Conservation (phyloP, 2,329 filamentous ascomycete species). For the Aspergillus sp. region DNA sequence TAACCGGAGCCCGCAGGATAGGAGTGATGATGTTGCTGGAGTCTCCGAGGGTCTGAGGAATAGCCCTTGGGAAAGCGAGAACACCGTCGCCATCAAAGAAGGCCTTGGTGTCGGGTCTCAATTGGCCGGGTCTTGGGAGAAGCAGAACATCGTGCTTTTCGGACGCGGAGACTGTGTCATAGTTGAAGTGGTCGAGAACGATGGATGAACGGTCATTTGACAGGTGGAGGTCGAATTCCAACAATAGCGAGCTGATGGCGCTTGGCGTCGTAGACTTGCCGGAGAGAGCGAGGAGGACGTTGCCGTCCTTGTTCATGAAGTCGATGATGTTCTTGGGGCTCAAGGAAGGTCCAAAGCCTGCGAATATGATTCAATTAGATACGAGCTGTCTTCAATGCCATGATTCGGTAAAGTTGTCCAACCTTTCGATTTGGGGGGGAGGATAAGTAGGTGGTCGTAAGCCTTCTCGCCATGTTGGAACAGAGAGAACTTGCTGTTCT, state of each 20-base stretch:
- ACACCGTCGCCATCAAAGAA: slow-evolving; percentile 66
- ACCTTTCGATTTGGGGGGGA: slow-evolving; percentile 90
- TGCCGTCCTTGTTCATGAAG: slow-evolving; percentile 86
- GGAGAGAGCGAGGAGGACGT: slow-evolving; percentile 80
- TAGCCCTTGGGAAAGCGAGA: slow-evolving; percentile 72
- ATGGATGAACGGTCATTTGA: slow-evolving; percentile 76
- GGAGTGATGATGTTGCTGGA: slow-evolving; percentile 69
- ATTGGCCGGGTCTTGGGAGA: slow-evolving; percentile 58
- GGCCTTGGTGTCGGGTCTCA: slow-evolving; percentile 64
- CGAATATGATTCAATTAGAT: slow-evolving; percentile 19
- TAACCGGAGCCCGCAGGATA: slow-evolving; percentile 72
- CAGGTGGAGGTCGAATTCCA: slow-evolving; percentile 84
- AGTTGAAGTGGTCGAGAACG: slow-evolving; percentile 94
- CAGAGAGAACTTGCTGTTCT: slow-evolving; percentile 67
- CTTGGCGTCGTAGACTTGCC: slow-evolving; percentile 62
- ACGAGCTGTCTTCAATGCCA: neutral
- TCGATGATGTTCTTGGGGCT: slow-evolving; percentile 81
- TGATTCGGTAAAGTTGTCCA: slow-evolving; percentile 6
- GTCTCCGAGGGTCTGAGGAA: slow-evolving; percentile 75
- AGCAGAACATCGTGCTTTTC: slow-evolving; percentile 87
- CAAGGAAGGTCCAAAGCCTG: slow-evolving; percentile 79
- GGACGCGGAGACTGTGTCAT: slow-evolving; percentile 66
- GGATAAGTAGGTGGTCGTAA: slow-evolving; percentile 85
- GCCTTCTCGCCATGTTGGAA: slow-evolving; percentile 80
- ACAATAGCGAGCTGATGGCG: slow-evolving; percentile 68